phyloP scores from a whole-genome alignment of 2,329 filamentous ascomycete genomes.

The Ophiostoma novo-ulmi region DNA sequence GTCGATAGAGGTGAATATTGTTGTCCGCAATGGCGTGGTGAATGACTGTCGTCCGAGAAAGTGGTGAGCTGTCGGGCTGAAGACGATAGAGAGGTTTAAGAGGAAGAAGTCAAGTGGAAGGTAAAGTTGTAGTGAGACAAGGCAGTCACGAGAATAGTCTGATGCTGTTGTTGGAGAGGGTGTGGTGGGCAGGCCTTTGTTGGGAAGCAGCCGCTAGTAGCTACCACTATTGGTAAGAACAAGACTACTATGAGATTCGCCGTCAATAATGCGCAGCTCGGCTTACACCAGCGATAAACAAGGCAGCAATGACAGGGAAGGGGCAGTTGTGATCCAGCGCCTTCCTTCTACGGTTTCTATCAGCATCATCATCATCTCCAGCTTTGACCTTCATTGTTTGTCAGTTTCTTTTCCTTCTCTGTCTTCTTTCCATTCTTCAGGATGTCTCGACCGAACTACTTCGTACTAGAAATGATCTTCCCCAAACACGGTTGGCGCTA shows the following conservation, averaged over 20 bases:
- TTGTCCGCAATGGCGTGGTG: not conserved
- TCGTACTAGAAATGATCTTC: not conserved
- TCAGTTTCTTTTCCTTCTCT: not conserved
- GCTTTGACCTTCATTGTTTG: not conserved
- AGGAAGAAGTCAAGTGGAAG: not conserved
- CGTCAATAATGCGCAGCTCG: not conserved
- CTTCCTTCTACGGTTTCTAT: not conserved
- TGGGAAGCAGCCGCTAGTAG: conserved; percentile 6
- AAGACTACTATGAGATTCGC: not conserved
- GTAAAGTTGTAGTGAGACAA: not conserved
- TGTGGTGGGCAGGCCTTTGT: conserved; percentile 11
- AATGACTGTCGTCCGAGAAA: not conserved
- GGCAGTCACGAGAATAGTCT: not conserved
- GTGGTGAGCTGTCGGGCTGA: not conserved
- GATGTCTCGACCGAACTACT: not conserved
- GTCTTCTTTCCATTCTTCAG: not conserved
- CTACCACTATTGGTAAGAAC: not conserved
- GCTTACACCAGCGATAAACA: not conserved
- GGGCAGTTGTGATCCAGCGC: not conserved
- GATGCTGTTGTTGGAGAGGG: not conserved
- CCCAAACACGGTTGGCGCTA: conserved; percentile 2
- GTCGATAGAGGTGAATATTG: not conserved
- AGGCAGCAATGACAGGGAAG: conserved; percentile 1
- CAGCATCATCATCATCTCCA: not conserved
- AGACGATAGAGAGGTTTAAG: not conserved